Evolutionary conservation across 2,329 filamentous ascomycete species (phyloP).

Genomic region (Onygenales sp.): DNA sequence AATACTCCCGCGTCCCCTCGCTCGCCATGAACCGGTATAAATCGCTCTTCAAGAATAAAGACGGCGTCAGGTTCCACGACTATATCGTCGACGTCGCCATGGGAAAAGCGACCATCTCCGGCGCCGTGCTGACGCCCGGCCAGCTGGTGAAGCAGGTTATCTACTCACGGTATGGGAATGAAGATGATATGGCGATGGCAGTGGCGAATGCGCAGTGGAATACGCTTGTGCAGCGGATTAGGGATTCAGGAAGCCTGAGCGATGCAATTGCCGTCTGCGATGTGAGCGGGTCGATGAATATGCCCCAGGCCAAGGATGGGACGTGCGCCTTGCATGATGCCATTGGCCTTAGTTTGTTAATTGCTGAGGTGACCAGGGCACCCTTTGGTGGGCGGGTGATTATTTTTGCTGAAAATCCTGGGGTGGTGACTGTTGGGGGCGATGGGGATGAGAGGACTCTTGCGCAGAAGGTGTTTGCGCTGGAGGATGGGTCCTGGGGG

Average conservation of each 20-base stretch:
- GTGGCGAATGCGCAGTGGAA: slow-evolving; percentile 38
- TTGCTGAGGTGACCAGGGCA: slow-evolving; percentile 43
- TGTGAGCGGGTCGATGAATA: slow-evolving; percentile 43
- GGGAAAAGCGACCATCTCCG: slow-evolving; percentile 45
- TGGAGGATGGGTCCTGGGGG: slow-evolving; percentile 28
- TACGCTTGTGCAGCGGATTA: slow-evolving; percentile 47
- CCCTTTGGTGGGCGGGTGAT: slow-evolving; percentile 49
- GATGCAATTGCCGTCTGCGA: slow-evolving; percentile 50
- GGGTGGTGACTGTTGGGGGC: slow-evolving; percentile 34
- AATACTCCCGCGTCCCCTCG: slow-evolving; percentile 49
- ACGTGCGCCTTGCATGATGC: slow-evolving; percentile 44
- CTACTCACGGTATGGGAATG: slow-evolving; percentile 26
- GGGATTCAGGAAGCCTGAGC: slow-evolving; percentile 44
- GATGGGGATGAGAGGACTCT: slow-evolving; percentile 21
- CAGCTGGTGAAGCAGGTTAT: slow-evolving; percentile 37
- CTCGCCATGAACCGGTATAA: slow-evolving; percentile 48
- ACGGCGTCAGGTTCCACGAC: slow-evolving; percentile 39
- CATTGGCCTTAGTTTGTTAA: slow-evolving; percentile 47
- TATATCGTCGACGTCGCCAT: slow-evolving; percentile 42
- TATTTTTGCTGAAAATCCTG: slow-evolving; percentile 40
- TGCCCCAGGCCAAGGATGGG: slow-evolving; percentile 31
- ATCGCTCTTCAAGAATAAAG: slow-evolving; percentile 41
- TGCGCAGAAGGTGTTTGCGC: slow-evolving; percentile 29
- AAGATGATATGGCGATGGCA: not conserved
- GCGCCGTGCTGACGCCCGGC: slow-evolving; percentile 46